These are phyloP conservation scores for Brasenia schreberi DNA, from an alignment of 164 flowering plant species.

Conservation along the genomic window DNA sequence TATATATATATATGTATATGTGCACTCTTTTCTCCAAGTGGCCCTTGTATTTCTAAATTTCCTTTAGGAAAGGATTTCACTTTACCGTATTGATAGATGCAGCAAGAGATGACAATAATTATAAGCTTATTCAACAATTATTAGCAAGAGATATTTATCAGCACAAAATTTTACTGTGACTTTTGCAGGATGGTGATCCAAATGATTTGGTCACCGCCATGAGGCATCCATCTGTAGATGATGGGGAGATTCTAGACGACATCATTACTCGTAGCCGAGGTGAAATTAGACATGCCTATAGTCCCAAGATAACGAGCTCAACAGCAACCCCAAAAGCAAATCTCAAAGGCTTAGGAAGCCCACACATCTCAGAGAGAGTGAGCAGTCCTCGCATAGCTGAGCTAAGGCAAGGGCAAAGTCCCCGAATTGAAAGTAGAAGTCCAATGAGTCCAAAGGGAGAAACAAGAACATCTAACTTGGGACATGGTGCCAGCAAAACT, in stretches of 20 bases:
- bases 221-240: constrained; percentile 36
- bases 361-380: constrained; percentile 29
- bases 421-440: constrained; percentile 28
- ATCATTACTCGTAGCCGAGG: constrained; percentile 88
- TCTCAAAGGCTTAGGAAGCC: constrained; percentile 35
- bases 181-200: constrained; percentile 40
- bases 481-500: constrained; percentile 23
- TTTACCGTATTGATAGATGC: no score
- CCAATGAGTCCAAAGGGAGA: constrained; percentile 31
- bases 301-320: constrained; percentile 83
- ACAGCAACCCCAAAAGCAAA: constrained; percentile 63
- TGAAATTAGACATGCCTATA: constrained; percentile 52
- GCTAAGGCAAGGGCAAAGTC: constrained; percentile 39
- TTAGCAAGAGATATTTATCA: no score
- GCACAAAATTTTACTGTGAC: no score
- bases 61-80: no score
- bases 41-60: no score
- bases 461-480: constrained; percentile 31
- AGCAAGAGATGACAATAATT: no score
- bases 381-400: constrained; percentile 64
- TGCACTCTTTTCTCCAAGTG: no score
- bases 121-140: no score
- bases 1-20: no score
- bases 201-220: constrained; percentile 9
- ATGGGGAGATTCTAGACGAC: constrained; percentile 73